A percentile compares a stretch with the other conserved stretches of the same genome.
Conservation (phyloP, 805 yeast genomes). For the Maudiozyma pseudohumilis region DNA sequence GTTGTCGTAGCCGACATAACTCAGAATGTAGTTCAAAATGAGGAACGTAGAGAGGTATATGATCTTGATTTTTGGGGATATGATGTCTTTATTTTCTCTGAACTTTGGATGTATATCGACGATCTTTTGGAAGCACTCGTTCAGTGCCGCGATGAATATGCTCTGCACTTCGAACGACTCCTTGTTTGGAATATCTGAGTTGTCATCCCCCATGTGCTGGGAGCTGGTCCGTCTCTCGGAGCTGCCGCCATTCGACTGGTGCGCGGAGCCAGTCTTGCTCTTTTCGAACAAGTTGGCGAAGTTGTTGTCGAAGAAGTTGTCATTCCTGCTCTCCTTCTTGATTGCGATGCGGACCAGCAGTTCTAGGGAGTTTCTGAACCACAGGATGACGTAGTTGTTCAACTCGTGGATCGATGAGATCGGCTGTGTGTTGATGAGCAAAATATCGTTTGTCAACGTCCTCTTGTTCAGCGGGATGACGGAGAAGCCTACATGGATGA, state of each 20-base stretch:
- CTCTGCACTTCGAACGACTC: constrained; percentile 19
- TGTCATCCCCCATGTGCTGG: constrained; percentile 3
- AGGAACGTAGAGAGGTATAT: constrained; percentile 33
- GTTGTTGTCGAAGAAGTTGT: constrained; percentile 11
- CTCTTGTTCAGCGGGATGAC: constrained; percentile 30
- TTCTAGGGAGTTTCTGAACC: constrained; percentile 29
- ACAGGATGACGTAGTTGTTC: constrained; percentile 24
- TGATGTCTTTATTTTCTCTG: constrained; percentile 20
- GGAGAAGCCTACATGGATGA: constrained; percentile 33
- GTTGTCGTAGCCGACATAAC: constrained; percentile 50
- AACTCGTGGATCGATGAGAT: constrained; percentile 24
- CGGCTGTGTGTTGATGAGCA: constrained; percentile 25
- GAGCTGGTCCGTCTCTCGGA: background rate
- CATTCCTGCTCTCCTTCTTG: constrained; percentile 10
- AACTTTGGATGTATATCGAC: constrained; percentile 27
- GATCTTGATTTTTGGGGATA: constrained; percentile 25
- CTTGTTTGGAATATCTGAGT: constrained; percentile 3
- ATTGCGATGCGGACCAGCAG: constrained; percentile 22
- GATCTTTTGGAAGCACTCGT: constrained; percentile 26
- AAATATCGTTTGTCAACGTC: constrained; percentile 24
- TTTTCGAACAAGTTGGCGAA: constrained; percentile 4
- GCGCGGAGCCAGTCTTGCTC: background rate
- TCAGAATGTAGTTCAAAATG: constrained; percentile 44
- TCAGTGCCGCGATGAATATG: constrained; percentile 22
- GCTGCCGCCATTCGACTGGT: background rate